Evolutionary conservation across 2,329 filamentous ascomycete species (phyloP).

Genomic region (Penicillium brevicompactum): DNA sequence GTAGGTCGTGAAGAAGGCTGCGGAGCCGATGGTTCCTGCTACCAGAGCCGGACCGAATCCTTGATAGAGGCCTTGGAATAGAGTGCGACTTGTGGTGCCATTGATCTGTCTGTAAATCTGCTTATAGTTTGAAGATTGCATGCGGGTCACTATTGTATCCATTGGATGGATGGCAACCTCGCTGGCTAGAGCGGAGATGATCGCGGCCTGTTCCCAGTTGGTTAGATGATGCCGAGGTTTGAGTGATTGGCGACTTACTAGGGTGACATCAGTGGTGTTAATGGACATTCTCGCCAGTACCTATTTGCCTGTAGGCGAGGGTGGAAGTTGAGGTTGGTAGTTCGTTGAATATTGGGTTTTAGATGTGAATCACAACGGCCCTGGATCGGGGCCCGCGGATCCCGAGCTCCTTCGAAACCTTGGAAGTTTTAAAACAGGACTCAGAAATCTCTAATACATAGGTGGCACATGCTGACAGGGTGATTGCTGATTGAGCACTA

Average conservation of each 20-base stretch:
- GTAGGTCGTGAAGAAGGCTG: constrained; percentile 10
- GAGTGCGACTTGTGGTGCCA: constrained; percentile 2
- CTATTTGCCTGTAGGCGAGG: no score
- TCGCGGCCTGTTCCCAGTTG: constrained; percentile 2
- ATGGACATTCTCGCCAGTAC: neutral
- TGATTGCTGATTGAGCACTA: no score
- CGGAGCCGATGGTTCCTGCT: constrained; percentile 5
- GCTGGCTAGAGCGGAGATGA: constrained; percentile 10
- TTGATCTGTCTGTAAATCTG: constrained; percentile 8
- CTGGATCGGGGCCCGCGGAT: neutral
- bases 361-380: no score
- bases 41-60: constrained; percentile 10
- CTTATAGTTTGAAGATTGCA: constrained; percentile 10
- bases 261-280: neutral
- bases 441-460: no score
- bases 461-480: no score
- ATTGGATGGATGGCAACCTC: constrained; percentile 13
- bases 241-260: neutral
- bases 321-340: no score
- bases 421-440: no score
- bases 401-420: neutral
- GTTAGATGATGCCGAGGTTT: neutral
- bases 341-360: no score
- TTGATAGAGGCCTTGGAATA: constrained; percentile 13
- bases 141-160: constrained; percentile 14